Base-by-base conservation (phyloP, 225 moss, liverwort and hornwort genomes). In the Antitrichia curtipendula region DNA sequence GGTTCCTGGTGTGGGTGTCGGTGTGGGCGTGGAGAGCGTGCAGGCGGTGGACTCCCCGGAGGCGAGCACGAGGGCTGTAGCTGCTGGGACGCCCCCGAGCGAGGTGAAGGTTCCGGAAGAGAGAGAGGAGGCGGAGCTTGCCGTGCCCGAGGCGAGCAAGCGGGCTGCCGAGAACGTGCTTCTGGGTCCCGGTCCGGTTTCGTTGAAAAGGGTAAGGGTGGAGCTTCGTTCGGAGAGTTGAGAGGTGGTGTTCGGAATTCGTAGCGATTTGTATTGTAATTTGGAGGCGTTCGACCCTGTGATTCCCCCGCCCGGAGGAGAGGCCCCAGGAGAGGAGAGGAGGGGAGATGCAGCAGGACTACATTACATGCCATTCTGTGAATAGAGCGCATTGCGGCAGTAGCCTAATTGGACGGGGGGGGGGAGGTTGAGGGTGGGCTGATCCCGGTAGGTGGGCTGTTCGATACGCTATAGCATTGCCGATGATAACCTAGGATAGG, bases 161-260 rank as follows among this genome's bases (percentile, higher is more conserved):
- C 90, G 92, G 20, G 8, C 76, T 9, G 71, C 88, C 1, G 92
- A 92, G 74, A 80, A 64, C 54, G 56, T 81, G 77, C 52, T 91
- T 52, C 50, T 88, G 85, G 92, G 91, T 41, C 88, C 88, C 18
- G 90, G 91, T 28, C 83, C 88, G 4, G 88, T 88, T 34, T 87
- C 90, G 8, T 84, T 92, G 90, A 92, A 90, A 80, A 88, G 90
- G 92, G 92, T 92, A 18, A 86, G 92, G 88, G 92, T 92, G 62
- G 92, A 92, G 92, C 90, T 92, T 43, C 86, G 88, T 62, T 90
- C 90, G 83, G 92, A 92, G 88, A 87, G 86, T 65, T 92, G 90
- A 92, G 50, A 16, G 23, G 24, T 5, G 10, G 6, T 32, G 20
- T 53, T 31, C 38, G 3, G 6, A 3, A 2, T 59, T 9, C 7